These are phyloP conservation scores for Plantago ovata DNA, from an alignment of 257 asterid species.

Conservation along the genomic window DNA sequence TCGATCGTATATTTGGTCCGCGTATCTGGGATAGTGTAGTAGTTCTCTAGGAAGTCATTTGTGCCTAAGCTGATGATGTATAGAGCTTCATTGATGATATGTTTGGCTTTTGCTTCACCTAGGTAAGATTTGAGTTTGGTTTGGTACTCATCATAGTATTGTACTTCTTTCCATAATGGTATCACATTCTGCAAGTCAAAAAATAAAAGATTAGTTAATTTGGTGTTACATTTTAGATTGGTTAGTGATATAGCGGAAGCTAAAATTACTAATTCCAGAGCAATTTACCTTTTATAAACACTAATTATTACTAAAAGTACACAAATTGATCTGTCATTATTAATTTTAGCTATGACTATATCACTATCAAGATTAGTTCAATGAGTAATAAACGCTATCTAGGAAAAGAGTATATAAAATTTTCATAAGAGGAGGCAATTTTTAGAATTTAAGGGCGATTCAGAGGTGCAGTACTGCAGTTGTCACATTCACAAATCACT, in stretches of 20 bases:
- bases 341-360: no score
- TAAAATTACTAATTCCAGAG: not conserved
- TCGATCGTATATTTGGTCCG: conserved; percentile 54
- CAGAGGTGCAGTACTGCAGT: no score
- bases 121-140: conserved; percentile 36
- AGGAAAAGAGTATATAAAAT: no score
- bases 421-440: no score
- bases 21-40: conserved; percentile 54
- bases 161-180: conserved; percentile 86
- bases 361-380: no score
- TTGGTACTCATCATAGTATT: conserved; percentile 72
- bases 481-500: no score
- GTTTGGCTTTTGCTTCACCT: conserved; percentile 44
- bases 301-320: no score
- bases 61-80: conserved; percentile 81
- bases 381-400: no score
- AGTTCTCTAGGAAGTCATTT: conserved; percentile 87
- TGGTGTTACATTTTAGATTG: not conserved
- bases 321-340: no score
- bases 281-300: no score
- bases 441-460: no score
- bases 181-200: conserved; percentile 54
- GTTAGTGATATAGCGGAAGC: not conserved
- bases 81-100: conserved; percentile 49
- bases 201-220: not conserved